Conservation (phyloP, 768 basidiomycete genomes). For the Fomitopsis pulvina region DNA sequence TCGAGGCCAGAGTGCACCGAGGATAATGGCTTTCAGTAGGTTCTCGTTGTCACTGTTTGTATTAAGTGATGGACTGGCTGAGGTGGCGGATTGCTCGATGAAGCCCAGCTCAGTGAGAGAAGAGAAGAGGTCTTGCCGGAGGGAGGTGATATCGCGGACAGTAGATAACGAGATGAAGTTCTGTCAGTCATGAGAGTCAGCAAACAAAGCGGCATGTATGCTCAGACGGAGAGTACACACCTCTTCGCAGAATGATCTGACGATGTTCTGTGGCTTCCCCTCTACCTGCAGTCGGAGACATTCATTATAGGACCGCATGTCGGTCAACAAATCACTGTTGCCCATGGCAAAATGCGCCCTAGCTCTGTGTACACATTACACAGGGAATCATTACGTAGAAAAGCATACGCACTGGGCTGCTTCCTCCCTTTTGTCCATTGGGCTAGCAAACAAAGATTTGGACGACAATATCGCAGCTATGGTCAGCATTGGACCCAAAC, state of each 20-base stretch:
- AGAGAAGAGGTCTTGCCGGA: conserved; percentile 71
- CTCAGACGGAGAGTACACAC: conserved; percentile 27
- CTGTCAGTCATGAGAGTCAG: no score
- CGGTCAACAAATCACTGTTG: conserved; percentile 83
- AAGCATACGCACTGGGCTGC: conserved; percentile 48
- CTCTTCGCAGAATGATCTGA: conserved; percentile 66
- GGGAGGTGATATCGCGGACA: conserved; percentile 69
- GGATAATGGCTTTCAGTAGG: conserved; percentile 76
- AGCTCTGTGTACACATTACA: conserved; percentile 42
- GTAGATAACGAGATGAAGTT: conserved; percentile 77
- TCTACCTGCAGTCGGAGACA: conserved; percentile 44
- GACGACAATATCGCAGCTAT: conserved; percentile 80
- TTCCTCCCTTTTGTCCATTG: conserved; percentile 80
- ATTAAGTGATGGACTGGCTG: conserved; percentile 50
- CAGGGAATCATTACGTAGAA: neutral
- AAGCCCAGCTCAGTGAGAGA: conserved; percentile 70
- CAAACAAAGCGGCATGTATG: neutral
- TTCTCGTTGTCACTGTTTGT: conserved; percentile 58
- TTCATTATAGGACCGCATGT: conserved; percentile 67
- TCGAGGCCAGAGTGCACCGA: conserved; percentile 84
- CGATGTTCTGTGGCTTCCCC: conserved; percentile 38
- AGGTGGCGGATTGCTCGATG: conserved; percentile 39
- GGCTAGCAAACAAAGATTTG: conserved; percentile 79
- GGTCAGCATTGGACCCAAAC: conserved; percentile 74
- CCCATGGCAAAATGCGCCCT: conserved; percentile 59